Evolutionary conservation across 176 grass and related monocot species (phyloP).

Genomic region (Ensete ventricosum): DNA sequence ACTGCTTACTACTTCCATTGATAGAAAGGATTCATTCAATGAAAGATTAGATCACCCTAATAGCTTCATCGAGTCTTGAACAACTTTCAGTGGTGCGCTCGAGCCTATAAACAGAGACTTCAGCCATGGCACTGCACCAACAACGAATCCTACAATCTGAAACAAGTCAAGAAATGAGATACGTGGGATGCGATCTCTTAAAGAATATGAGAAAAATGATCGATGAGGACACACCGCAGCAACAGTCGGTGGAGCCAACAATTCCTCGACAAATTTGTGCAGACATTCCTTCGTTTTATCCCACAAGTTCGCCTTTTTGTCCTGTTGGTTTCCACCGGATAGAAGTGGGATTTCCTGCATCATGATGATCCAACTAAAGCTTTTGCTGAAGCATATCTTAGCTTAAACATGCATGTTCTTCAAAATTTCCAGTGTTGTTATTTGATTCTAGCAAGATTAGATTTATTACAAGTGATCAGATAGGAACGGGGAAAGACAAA

Average conservation of each 20-base stretch:
- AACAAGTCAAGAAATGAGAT: not conserved
- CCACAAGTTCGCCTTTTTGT: not conserved
- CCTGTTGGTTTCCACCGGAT: not conserved
- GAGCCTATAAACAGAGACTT: conserved; percentile 49
- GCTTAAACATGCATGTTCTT: not conserved
- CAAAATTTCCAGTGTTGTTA: not conserved
- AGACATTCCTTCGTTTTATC: conserved; percentile 36
- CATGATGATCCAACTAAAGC: not conserved
- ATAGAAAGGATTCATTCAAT: not conserved
- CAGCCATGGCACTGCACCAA: conserved; percentile 54
- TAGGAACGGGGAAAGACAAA: too few relatives aligned
- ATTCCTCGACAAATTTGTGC: conserved; percentile 47
- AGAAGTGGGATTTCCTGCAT: not conserved
- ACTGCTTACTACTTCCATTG: too few relatives aligned
- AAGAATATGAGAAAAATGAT: not conserved
- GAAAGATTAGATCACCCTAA: conserved; percentile 43
- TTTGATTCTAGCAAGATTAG: too few relatives aligned
- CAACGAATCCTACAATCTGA: conserved; percentile 60
- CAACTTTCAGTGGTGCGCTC: conserved; percentile 33
- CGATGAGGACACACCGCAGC: conserved; percentile 34
- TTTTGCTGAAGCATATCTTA: not conserved
- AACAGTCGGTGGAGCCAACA: conserved; percentile 72
- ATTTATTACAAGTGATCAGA: too few relatives aligned
- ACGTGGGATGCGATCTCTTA: not conserved
- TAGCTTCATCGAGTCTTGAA: conserved; percentile 57